Conservation (phyloP, 2,329 filamentous ascomycete species). For the Dothidotthia symphoricarpi region DNA sequence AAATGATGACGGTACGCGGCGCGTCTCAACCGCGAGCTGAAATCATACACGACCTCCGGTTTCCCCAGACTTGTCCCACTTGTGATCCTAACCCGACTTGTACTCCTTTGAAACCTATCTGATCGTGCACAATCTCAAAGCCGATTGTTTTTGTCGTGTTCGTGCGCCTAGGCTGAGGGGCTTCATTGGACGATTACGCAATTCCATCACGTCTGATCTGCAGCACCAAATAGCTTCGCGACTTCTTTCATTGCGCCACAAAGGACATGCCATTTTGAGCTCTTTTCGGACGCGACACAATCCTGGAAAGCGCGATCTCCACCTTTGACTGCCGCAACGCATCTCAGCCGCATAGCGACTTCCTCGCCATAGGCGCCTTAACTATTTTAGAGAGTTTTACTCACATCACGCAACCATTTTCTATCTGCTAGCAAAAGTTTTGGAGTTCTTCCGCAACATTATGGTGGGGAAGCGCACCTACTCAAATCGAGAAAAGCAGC, state of each 20-base stretch:
- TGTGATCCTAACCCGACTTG: too few relatives aligned
- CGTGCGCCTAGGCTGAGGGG: too few relatives aligned
- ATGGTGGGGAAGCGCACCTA: conserved; percentile 18
- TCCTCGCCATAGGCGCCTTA: conserved; percentile 10
- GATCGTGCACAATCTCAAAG: too few relatives aligned
- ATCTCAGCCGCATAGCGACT: conserved; percentile 8
- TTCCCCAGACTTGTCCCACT: too few relatives aligned
- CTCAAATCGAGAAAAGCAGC: conserved; percentile 17
- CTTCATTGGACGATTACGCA: too few relatives aligned
- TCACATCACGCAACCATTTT: conserved; percentile 7
- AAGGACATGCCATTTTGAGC: neutral
- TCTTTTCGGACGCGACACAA: too few relatives aligned
- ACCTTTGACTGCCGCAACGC: conserved; percentile 5
- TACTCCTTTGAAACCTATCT: too few relatives aligned
- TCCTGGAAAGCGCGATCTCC: conserved; percentile 1
- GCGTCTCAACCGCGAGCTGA: too few relatives aligned
- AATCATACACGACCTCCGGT: too few relatives aligned
- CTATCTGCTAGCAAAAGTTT: conserved; percentile 7
- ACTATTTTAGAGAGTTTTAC: neutral
- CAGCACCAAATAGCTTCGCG: neutral
- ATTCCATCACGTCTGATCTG: neutral
- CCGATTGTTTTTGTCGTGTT: too few relatives aligned
- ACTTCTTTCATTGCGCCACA: neutral
- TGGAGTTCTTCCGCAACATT: conserved; percentile 10
- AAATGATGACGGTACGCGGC: too few relatives aligned